Conservation (phyloP, 495 filamentous ascomycete species). For the Jackrogersella multiformis region DNA sequence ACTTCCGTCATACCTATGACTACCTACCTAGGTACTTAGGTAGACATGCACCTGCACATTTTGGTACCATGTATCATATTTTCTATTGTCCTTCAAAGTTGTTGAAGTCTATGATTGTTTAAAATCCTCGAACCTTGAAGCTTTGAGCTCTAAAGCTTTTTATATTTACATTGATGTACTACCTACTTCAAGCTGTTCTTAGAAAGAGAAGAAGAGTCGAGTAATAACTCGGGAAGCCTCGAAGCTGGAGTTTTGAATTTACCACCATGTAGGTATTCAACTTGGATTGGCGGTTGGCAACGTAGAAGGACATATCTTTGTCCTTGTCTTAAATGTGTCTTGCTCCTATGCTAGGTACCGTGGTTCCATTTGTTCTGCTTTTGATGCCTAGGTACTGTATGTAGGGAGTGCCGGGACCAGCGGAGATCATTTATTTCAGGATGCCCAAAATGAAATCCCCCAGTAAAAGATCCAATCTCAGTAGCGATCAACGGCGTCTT, state of each 20-base stretch:
- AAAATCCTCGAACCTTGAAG: not conserved
- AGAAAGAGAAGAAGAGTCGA: not conserved
- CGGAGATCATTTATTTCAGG: conserved; percentile 34
- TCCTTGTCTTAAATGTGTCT: conserved; percentile 22
- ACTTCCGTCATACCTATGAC: conserved; percentile 13
- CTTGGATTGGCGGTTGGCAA: conserved; percentile 1
- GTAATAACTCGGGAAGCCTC: conserved; percentile 14
- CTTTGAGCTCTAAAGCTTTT: not conserved
- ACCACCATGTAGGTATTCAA: not conserved
- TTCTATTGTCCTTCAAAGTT: not conserved
- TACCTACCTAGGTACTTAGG: not conserved
- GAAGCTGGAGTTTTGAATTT: too few relatives aligned
- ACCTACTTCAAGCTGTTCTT: not conserved
- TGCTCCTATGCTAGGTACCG: conserved; percentile 29
- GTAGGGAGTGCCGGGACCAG: conserved; percentile 18
- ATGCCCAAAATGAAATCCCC: conserved; percentile 27
- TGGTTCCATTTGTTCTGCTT: not conserved
- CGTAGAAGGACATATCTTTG: conserved; percentile 5
- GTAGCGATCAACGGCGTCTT: conserved; percentile 27
- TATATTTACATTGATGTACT: not conserved
- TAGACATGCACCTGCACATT: conserved; percentile 13
- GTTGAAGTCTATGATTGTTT: not conserved
- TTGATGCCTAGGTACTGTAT: conserved; percentile 2
- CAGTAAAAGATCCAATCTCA: conserved; percentile 15
- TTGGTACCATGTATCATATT: not conserved